Evolutionary conservation across 768 basidiomycete genomes (phyloP).

Genomic region (Leucosporidium creatinivorum): DNA sequence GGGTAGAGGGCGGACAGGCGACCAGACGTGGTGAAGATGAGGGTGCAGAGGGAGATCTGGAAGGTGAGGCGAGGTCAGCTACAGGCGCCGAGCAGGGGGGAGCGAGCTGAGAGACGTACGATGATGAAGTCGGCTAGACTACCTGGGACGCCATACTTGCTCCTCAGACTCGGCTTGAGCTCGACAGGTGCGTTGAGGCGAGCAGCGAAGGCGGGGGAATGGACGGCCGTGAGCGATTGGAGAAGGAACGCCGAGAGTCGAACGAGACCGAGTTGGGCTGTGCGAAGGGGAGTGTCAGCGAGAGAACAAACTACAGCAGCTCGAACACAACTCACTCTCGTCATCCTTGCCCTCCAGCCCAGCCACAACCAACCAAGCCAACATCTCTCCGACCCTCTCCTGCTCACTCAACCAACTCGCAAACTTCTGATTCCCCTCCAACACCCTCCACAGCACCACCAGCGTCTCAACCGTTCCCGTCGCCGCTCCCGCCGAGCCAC

Average conservation of each 20-base stretch:
- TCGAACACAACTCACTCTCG: slow-evolving; percentile 50
- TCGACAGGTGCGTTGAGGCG: slow-evolving; percentile 7
- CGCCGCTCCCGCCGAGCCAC: slow-evolving; percentile 5
- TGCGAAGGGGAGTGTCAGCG: neutral
- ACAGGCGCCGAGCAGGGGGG: neutral
- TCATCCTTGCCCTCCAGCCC: slow-evolving; percentile 67
- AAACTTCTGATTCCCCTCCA: slow-evolving; percentile 63
- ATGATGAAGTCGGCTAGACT: slow-evolving; percentile 48
- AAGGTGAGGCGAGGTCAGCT: neutral
- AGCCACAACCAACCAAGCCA: slow-evolving; percentile 33
- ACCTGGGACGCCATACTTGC: slow-evolving; percentile 17
- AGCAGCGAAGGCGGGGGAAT: slow-evolving; percentile 56
- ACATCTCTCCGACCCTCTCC: neutral
- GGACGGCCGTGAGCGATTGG: slow-evolving; percentile 79
- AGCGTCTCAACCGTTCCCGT: slow-evolving; percentile 31
- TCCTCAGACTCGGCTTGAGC: neutral
- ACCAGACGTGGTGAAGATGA: slow-evolving; percentile 81
- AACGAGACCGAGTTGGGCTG: slow-evolving; percentile 71
- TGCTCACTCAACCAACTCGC: neutral
- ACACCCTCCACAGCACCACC: slow-evolving; percentile 69
- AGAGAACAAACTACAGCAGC: neutral
- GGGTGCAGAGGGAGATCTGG: slow-evolving; percentile 71
- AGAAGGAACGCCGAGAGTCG: slow-evolving; percentile 83
- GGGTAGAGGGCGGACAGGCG: slow-evolving; percentile 76
- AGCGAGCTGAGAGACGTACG: slow-evolving; percentile 40